Evolutionary conservation across 257 asterid species (phyloP).

Genomic region (Forsythia viridissima): DNA sequence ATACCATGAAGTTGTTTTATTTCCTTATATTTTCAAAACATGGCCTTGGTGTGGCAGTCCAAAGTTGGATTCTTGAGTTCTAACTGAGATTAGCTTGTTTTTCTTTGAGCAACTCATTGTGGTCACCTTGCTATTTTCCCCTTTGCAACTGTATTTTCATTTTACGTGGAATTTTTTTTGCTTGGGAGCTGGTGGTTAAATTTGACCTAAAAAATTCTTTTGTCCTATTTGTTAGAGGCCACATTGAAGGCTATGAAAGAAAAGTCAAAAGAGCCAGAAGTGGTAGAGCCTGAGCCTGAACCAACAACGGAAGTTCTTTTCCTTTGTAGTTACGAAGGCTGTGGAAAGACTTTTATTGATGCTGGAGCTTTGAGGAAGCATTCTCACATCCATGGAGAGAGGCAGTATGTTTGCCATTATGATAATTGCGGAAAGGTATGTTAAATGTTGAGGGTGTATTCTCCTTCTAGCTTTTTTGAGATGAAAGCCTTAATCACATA

Average conservation of each 20-base stretch:
- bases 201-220: conserved; percentile 24
- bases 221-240: conserved; percentile 55
- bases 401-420: conserved; percentile 90
- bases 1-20: not conserved
- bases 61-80: not conserved
- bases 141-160: not conserved
- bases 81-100: not conserved
- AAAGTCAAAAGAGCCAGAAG: conserved; percentile 61
- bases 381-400: conserved; percentile 97
- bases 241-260: conserved; percentile 64
- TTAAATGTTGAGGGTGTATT: not conserved
- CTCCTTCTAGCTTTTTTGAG: not conserved
- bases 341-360: conserved; percentile 98
- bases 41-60: not conserved
- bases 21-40: conserved; percentile 1
- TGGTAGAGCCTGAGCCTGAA: conserved; percentile 84
- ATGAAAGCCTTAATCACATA: not conserved
- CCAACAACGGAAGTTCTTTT: conserved; percentile 95
- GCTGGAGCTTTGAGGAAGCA: conserved; percentile 98
- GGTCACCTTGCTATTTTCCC: not conserved
- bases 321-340: conserved; percentile 94
- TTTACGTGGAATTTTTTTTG: not conserved
- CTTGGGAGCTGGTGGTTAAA: not conserved
- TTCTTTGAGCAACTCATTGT: not conserved
- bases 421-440: conserved; percentile 80